Conservation (phyloP, 108 stramenopile species). For the Conticribra guillardii region DNA sequence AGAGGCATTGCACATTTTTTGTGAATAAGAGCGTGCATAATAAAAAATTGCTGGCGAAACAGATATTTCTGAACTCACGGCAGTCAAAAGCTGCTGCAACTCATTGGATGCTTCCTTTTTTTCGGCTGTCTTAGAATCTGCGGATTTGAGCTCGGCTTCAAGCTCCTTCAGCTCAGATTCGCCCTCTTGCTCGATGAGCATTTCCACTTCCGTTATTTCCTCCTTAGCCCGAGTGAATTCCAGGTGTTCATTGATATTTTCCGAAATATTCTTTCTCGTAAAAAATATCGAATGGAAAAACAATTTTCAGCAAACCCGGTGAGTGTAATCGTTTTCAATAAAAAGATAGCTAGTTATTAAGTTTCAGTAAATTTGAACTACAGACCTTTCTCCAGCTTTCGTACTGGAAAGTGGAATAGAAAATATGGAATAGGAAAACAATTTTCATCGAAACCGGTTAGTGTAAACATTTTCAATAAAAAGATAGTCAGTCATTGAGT, state of each 20-base stretch:
- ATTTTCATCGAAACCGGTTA: not conserved
- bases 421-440: not conserved
- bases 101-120: constrained; percentile 43
- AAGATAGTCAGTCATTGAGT: no score
- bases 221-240: constrained; percentile 56
- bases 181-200: constrained; percentile 44
- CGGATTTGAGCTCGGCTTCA: constrained; percentile 44
- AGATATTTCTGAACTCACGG: constrained; percentile 12
- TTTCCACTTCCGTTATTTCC: constrained; percentile 62
- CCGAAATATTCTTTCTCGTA: constrained; percentile 32
- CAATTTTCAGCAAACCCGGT: no score
- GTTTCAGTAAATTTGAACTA: no score
- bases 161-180: constrained; percentile 30
- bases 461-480: no score
- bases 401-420: no score
- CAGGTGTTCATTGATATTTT: constrained; percentile 41
- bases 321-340: no score
- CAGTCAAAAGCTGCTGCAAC: constrained; percentile 53
- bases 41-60: no score
- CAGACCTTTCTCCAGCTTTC: constrained; percentile 57
- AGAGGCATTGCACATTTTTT: constrained; percentile 1
- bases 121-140: constrained; percentile 20
- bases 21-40: not conserved
- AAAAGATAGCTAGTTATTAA: no score
- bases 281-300: no score